Conservation (phyloP, 148 eudicot species). For the Vaccinium corymbosum region DNA sequence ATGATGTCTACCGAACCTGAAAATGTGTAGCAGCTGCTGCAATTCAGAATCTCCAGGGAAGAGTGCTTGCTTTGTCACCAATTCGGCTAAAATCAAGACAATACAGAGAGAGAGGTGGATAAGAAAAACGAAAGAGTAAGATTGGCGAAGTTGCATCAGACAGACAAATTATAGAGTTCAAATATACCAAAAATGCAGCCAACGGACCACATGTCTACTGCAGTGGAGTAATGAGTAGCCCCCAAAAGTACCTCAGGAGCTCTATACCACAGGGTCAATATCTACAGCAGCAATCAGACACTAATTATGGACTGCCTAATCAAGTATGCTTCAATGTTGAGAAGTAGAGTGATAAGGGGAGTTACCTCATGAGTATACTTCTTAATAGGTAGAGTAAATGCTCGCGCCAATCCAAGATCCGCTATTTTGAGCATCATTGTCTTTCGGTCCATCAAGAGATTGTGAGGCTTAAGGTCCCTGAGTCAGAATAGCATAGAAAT, state of each 20-base stretch:
- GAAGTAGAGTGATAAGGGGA: background rate
- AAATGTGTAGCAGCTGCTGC: constrained; percentile 98
- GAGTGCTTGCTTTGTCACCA: constrained; percentile 73
- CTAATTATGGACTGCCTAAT: background rate
- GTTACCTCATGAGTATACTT: constrained; percentile 96
- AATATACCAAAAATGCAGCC: constrained; percentile 92
- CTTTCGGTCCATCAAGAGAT: constrained; percentile 92
- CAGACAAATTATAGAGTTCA: background rate
- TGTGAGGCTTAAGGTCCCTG: constrained; percentile 98
- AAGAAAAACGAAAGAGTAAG: background rate
- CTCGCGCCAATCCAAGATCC: constrained; percentile 92
- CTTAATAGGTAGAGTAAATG: constrained; percentile 78
- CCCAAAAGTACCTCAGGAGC: constrained; percentile 97
- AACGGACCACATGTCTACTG: constrained; percentile 99
- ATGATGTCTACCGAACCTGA: constrained; percentile 44
- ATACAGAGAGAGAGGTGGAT: background rate
- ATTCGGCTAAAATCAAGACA: constrained; percentile 49
- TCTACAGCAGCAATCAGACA: constrained; percentile 38
- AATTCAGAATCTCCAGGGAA: constrained; percentile 84
- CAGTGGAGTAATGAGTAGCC: constrained; percentile 86
- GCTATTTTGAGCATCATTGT: constrained; percentile 75
- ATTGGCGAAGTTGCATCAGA: background rate
- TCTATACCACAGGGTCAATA: constrained; percentile 92
- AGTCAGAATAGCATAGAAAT: background rate
- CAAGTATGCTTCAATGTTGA: background rate